Evolutionary conservation across 441 rosid genomes (phyloP), one percentile per base, ranked within the genome.

Genomic region (Codiaeum variegatum): DNA sequence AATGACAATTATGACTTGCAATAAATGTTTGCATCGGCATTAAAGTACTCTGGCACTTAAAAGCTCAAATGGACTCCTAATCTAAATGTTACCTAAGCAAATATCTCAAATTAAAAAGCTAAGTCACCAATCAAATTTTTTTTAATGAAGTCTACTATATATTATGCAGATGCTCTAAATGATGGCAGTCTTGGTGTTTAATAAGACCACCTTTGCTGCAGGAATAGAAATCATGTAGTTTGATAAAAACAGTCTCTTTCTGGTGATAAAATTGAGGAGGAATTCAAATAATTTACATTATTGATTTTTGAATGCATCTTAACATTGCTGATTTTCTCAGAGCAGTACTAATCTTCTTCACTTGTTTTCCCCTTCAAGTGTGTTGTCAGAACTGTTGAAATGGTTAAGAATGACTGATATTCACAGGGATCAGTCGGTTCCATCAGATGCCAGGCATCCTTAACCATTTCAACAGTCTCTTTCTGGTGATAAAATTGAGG

Each of bases 391-490:
- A 85, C 90, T 64, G 63, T 76, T 76, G 95, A 90, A 85, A 89
- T 94, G 98, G 70, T 81, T 64, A 84, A 84, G 70, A 86, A 88
- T 85, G 87, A 91, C 61, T 85, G 85, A 46, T 70, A 80, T 69
- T 84, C 88, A 73, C 82, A 70, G 73, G 68, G 74, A 76, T 71
- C 85, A 68, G 82, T 76, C 24, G 82, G 76, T 73, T 73, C 83
- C 80, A 73, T 73, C 72, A 79, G 62, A 76, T 82, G 84, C 87
- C 85, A 85, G 61, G 92, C 87, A 85, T 88, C 86, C 70, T 84
- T 84, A 64, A 81, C 70, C 98, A 94, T 89, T 85, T 90, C 95
- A 76, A 76, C 63, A 64, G 90, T n/a, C n/a, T n/a, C n/a, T n/a
- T 85, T 91, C 94, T 87, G 86, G 81, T 84, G 83, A 85, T 67